Base-by-base conservation (phyloP, 2,329 filamentous ascomycete species). In the Colletotrichum chrysophilum region DNA sequence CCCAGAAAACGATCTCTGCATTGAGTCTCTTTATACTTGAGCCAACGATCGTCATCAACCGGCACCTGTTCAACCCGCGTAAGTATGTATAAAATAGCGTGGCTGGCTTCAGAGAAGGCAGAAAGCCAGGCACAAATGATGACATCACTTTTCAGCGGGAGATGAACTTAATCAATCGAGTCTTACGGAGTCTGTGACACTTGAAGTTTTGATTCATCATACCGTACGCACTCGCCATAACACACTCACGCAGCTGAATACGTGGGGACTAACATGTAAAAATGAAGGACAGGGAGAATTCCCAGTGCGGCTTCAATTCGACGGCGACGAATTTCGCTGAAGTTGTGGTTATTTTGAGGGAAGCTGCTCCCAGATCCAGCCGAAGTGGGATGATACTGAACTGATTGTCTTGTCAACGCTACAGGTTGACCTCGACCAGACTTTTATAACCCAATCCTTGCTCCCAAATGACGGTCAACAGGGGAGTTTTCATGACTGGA, bases 371-470 rank as follows among this genome's bases (percentile, higher is more conserved):
- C 32, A 13, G 5, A 34, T 34, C 5, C 32, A 34, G 12, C 30
- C 9, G 30, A 8, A 30, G 28, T 34, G 7, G 26, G 26, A 28
- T 5, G 26, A 26, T 26, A 26, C 26, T 28, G 26, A 28, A 2
- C 26, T 28, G 2, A 28, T 7, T 34, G 38, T 43, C 38, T n/a
- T 12, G 38, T 43, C 38, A 43, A 48, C 5, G 2, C n/a, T 2
- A 48, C 1, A 48, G 1, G 3, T 3, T 21, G 4, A 48, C n/a
- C 43, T 1, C 43, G 2, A 7, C 2, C n/a, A 21, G 1, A 1
- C 38, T 48, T 48, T 48, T 12, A 48, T n/a, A 12, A 3, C 2
- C 16, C 1, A 43, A 10, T 9, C 4, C 2, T 18, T 10, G 36
- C 16, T 10, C 7, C 4, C 10, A n/a, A 9, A 10, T 1, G 36